A percentile compares a stretch with the other conserved stretches of the same genome.
These are phyloP conservation scores for Emergomyces africanus DNA, from an alignment of 2,329 filamentous ascomycete species.

Conservation along the genomic window DNA sequence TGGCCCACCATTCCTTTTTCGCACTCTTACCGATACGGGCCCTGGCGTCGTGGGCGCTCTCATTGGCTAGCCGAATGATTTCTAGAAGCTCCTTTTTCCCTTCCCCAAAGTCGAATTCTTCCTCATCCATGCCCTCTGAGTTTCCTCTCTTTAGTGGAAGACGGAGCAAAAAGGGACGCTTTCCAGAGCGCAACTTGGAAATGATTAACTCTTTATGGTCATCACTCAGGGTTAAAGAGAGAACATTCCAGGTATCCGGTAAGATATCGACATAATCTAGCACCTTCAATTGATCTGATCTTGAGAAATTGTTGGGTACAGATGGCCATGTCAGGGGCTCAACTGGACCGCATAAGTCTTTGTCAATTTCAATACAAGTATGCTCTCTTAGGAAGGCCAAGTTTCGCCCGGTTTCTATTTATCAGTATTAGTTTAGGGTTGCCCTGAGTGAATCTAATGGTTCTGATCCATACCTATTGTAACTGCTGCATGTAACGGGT, in stretches of 20 bases:
- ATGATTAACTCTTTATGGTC: conserved; percentile 74
- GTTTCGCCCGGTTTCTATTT: conserved; percentile 28
- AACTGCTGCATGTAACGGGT: conserved; percentile 18
- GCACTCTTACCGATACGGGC: conserved; percentile 62
- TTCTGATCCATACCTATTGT: conserved; percentile 23
- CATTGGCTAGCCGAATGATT: conserved; percentile 70
- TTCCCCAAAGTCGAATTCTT: conserved; percentile 71
- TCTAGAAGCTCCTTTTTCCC: conserved; percentile 69
- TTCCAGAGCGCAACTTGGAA: conserved; percentile 64
- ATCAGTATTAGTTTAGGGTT: conserved; percentile 6
- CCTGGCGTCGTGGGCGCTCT: conserved; percentile 62
- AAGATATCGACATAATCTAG: conserved; percentile 74
- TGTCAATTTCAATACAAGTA: conserved; percentile 32
- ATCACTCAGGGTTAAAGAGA: conserved; percentile 76
- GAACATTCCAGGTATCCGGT: conserved; percentile 66
- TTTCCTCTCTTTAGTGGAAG: conserved; percentile 74
- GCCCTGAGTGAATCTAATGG: neutral
- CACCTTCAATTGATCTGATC: conserved; percentile 37
- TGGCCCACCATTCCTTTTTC: conserved; percentile 79
- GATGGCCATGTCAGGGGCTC: conserved; percentile 39
- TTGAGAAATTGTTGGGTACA: conserved; percentile 8
- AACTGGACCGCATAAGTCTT: conserved; percentile 30
- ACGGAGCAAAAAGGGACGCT: conserved; percentile 72
- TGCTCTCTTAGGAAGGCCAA: conserved; percentile 29
- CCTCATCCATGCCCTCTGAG: conserved; percentile 64